Evolutionary conservation across 345 rosid species (phyloP), one percentile per base, ranked within the genome.

Genomic region (Bretschneidera sinensis): DNA sequence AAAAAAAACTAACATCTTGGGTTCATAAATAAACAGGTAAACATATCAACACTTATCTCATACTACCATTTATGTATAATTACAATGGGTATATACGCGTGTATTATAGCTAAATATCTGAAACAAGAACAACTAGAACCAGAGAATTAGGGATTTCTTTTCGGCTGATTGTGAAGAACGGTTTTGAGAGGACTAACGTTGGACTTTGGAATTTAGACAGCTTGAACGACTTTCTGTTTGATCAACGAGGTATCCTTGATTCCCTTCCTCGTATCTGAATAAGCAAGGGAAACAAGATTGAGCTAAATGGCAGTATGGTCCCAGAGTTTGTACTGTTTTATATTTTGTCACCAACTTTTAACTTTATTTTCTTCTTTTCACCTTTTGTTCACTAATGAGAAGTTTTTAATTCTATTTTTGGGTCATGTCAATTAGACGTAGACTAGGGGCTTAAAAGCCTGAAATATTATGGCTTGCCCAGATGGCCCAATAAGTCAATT

Each of bases 121-220:
- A 53, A 33, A 39, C 56, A 4, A 39, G 1, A 39, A n/a, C n/a
- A 48, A 34, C 24, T 19, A 15, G 48, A 20, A 24, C 4, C 18
- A 23, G 49, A 11, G 16, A 62, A 51, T 45, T 67, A 49, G 24
- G 51, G 56, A 60, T 24, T 65, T 51, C 21, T n/a, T 24, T 5
- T 4, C 20, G 54, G 65, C 19, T 51, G 55, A 51, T 17, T 0
- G 18, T 14, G 2, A 50, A 21, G 47, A 55, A 54, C n/a, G 9
- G 34, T 24, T 35, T 55, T 8, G 45, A 51, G 55, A 69, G 62
- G 79, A 76, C 83, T 72, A 31, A 76, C 81, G 81, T 76, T 71
- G 78, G 78, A 76, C 81, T 62, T 25, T 22, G 62, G 6, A 39
- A 14, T 31, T 33, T 8, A 24, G 21, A 31, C 67, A 57, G 70